Evolutionary conservation across 345 rosid species (phyloP).

Genomic region (Jatropha curcas): DNA sequence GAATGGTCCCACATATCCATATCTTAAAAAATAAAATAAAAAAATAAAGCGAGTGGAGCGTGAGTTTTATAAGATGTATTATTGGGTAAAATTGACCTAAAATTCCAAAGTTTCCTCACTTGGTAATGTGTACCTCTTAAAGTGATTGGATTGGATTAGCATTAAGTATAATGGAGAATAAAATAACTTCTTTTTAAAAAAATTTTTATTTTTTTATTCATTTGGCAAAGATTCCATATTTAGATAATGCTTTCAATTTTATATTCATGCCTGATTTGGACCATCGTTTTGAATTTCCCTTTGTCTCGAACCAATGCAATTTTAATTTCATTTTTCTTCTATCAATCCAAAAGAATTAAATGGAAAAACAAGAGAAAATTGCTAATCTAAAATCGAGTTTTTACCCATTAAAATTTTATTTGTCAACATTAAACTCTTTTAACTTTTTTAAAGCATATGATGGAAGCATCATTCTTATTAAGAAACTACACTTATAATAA

Average conservation of each 20-base stretch:
- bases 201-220: not conserved
- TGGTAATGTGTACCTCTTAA: not conserved
- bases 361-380: too few species aligned
- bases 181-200: too few species aligned
- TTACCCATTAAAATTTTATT: too few species aligned
- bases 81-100: not conserved
- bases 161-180: too few species aligned
- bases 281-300: constrained; percentile 11
- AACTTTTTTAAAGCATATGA: too few species aligned
- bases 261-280: constrained; percentile 15
- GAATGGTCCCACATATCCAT: too few species aligned
- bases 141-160: not conserved
- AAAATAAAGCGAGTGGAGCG: not conserved
- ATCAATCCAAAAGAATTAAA: too few species aligned
- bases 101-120: not conserved
- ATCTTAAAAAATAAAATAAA: too few species aligned
- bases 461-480: not conserved
- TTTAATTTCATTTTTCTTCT: too few species aligned
- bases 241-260: not conserved
- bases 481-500: not conserved
- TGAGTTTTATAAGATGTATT: too few species aligned
- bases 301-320: not conserved
- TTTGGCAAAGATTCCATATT: not conserved
- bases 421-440: too few species aligned
- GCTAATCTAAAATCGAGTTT: too few species aligned